Conservation (phyloP, 208 protist genomes). For the Wallacemonas sp. region DNA sequence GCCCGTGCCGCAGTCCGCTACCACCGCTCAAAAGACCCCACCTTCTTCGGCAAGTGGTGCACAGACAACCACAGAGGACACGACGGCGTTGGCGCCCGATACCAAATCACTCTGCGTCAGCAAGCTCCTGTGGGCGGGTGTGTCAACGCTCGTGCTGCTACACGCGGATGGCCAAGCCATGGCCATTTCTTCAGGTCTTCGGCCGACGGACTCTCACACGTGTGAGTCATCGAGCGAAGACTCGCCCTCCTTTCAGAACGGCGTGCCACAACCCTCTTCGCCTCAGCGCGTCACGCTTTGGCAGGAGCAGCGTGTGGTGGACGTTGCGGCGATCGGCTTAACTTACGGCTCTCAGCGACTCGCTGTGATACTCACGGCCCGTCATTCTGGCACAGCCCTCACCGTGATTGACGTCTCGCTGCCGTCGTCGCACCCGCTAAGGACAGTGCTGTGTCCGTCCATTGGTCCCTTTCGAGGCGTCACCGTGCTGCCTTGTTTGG, state of each 20-base stretch:
- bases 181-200: not conserved
- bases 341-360: not conserved
- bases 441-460: not conserved
- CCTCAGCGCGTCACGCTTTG: not conserved
- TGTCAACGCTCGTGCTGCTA: not conserved
- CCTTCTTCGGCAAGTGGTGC: not conserved
- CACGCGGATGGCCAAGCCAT: slow-evolving; percentile 2
- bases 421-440: not conserved
- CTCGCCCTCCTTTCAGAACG: too few species aligned
- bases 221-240: not conserved
- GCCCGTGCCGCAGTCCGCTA: too few species aligned
- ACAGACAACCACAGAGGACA: not conserved
- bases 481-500: not conserved
- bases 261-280: not conserved
- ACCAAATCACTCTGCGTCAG: slow-evolving; percentile 10
- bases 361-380: not conserved
- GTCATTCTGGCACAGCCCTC: not conserved
- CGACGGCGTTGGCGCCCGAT: not conserved
- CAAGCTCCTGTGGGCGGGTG: slow-evolving; percentile 16
- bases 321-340: not conserved
- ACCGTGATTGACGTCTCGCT: not conserved
- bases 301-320: not conserved
- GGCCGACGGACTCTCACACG: not conserved
- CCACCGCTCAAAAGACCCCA: not conserved
- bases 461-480: not conserved